Evolutionary conservation across 2,329 filamentous ascomycete species (phyloP), one percentile per base, ranked within the genome.

Genomic region (Ophiostoma tasmaniense): DNA sequence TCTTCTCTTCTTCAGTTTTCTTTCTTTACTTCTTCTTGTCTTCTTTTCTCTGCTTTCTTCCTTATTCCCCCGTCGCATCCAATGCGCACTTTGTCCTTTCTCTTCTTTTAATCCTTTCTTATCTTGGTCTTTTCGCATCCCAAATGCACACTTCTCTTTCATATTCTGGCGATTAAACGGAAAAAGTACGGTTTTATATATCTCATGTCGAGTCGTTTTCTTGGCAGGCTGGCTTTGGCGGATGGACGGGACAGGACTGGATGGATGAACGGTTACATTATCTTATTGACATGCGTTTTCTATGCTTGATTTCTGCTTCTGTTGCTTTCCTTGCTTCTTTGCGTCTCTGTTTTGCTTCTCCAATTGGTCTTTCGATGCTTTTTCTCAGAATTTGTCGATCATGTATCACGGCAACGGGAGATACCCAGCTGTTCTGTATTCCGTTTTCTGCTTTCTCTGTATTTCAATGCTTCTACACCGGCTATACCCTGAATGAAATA

Each of bases 141-240:
- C 13, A 55, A 10, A 45, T 45, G 7, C 42, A 20, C 42, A 6
- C n/a, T n/a, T 25, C n/a, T 25, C 50, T 55, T 55, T 55, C 50
- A 55, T 55, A 22, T 55, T 11, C 22, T 61, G 55, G 55, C 55
- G 55, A 61, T 30, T 25, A 61, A 61, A 61, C 55, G 55, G 55
- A 61, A 61, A 61, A 55, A 61, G 17, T 7, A 61, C 25, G 55
- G 55, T 61, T 61, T 59, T 61, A n/a, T 61, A 28, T 30, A 22
- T 64, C n/a, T 37, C 20, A 22, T 64, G 61, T 37, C 61, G 61
- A 64, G 61, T 37, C 28, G 35, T 37, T 17, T 62, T 30, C 33
- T 64, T 37, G 61, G 61, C 61, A 64, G 61, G 61, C 61, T 64
- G 61, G 61, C 33, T 64, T 37, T 64, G 61, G 59, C 28, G 59